Evolutionary conservation across 1,139 yeast species (phyloP).

Genomic region (Pichia sp.): DNA sequence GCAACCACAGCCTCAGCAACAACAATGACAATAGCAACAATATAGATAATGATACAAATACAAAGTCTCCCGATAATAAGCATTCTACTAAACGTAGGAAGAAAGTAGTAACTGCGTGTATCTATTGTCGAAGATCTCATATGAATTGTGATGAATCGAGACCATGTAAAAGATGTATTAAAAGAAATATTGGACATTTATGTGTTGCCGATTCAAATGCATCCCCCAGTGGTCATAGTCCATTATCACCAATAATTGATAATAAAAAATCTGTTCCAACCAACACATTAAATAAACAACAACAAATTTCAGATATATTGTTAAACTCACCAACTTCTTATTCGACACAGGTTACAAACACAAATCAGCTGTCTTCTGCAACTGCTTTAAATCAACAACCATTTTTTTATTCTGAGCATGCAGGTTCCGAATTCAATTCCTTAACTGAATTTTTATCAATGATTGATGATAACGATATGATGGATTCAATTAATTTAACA

Average conservation of each 20-base stretch:
- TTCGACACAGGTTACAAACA: not conserved
- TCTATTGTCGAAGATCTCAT: slow-evolving; percentile 87
- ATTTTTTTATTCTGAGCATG: slow-evolving; percentile 82
- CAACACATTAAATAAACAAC: not conserved
- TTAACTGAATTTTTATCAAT: slow-evolving; percentile 82
- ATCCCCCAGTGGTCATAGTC: not conserved
- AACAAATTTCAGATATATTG: not conserved
- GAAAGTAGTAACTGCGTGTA: slow-evolving; percentile 70
- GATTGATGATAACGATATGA: slow-evolving; percentile 77
- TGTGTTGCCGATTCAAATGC: slow-evolving; percentile 61
- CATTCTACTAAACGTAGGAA: slow-evolving; percentile 33
- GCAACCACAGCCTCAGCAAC: no score
- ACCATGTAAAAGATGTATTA: slow-evolving; percentile 84
- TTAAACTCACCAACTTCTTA: not conserved
- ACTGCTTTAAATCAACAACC: slow-evolving; percentile 57
- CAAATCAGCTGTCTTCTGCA: slow-evolving; percentile 11
- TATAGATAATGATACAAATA: no score
- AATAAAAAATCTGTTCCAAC: not conserved
- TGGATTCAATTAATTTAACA: slow-evolving; percentile 38
- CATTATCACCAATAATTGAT: not conserved
- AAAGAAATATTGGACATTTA: slow-evolving; percentile 81
- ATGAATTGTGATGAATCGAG: slow-evolving; percentile 87
- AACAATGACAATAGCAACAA: not conserved
- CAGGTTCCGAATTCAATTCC: slow-evolving; percentile 88
- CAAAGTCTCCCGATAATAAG: not conserved